Percentiles rank a stretch among this genome's conserved stretches.
Conservation (phyloP, 164 flowering plant genomes). For the Aristolochia fimbriata region DNA sequence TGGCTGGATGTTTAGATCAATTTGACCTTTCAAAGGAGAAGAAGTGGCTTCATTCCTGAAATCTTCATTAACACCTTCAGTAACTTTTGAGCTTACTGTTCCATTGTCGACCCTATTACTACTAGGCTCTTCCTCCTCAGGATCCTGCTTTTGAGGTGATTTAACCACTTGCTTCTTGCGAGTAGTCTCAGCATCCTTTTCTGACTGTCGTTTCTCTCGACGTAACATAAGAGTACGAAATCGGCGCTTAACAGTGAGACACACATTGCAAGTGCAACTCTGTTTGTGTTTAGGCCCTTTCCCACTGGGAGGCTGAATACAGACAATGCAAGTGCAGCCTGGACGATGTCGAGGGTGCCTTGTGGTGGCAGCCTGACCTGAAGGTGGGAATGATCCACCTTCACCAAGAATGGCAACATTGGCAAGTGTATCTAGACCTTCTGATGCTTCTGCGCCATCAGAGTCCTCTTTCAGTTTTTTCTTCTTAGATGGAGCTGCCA, state of each 20-base stretch:
- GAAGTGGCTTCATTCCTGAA: slow-evolving; percentile 21
- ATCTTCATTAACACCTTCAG: slow-evolving; percentile 27
- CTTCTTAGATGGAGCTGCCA: slow-evolving; percentile 36
- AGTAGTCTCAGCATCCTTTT: slow-evolving; percentile 46
- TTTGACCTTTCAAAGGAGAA: slow-evolving; percentile 59
- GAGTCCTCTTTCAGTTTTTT: slow-evolving; percentile 30
- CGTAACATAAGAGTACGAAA: slow-evolving; percentile 59
- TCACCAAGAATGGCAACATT: slow-evolving; percentile 58
- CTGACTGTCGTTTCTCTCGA: slow-evolving; percentile 56
- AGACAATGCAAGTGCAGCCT: slow-evolving; percentile 91
- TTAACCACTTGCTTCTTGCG: slow-evolving; percentile 26
- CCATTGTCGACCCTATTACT: slow-evolving; percentile 14
- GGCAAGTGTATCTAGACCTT: slow-evolving; percentile 73
- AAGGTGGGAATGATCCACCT: slow-evolving; percentile 30
- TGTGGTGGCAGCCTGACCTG: slow-evolving; percentile 53
- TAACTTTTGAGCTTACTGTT: slow-evolving; percentile 18
- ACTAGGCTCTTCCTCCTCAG: slow-evolving; percentile 21
- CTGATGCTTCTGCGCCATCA: slow-evolving; percentile 37
- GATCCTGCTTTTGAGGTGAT: slow-evolving; percentile 16
- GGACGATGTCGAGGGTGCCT: slow-evolving; percentile 86
- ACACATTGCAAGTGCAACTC: slow-evolving; percentile 68
- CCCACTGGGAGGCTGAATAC: slow-evolving; percentile 96
- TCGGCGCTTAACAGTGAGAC: slow-evolving; percentile 66
- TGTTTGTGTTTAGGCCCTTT: slow-evolving; percentile 75
- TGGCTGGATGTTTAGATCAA: slow-evolving; percentile 78